These are phyloP conservation scores for Colletotrichum sp. DNA, from an alignment of 2,329 filamentous ascomycete genomes.

Conservation along the genomic window DNA sequence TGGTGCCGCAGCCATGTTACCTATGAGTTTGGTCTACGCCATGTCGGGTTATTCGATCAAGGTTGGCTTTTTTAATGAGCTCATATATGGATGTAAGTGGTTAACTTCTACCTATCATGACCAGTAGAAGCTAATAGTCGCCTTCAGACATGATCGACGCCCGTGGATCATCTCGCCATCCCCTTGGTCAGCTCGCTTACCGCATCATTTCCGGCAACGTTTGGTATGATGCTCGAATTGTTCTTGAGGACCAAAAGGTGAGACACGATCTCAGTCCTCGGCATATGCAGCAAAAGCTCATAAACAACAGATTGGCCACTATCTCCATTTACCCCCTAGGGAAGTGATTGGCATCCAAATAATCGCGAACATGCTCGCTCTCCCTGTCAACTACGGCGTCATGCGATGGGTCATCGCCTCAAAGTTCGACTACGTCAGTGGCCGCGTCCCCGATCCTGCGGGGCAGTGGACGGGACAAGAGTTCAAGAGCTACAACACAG, in stretches of 20 bases:
- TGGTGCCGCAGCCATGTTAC: constrained; percentile 60
- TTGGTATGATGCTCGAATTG: constrained; percentile 63
- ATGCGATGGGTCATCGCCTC: constrained; percentile 64
- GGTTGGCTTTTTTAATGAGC: constrained; percentile 64
- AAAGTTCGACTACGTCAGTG: constrained; percentile 60
- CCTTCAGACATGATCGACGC: constrained; percentile 12
- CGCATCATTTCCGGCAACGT: constrained; percentile 66
- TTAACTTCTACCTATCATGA: too few species aligned
- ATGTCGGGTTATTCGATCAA: constrained; percentile 59
- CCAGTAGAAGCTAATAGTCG: background rate
- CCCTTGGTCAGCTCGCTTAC: constrained; percentile 64
- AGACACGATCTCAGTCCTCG: background rate
- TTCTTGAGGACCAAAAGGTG: constrained; percentile 55
- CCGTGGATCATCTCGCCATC: constrained; percentile 11
- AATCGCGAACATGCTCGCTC: constrained; percentile 10
- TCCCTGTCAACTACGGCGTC: constrained; percentile 64
- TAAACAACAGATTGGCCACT: constrained; percentile 64
- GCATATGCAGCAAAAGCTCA: background rate
- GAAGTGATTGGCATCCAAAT: constrained; percentile 56
- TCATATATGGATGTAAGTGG: constrained; percentile 53
- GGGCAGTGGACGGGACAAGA: constrained; percentile 67
- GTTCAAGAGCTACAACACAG: constrained; percentile 56
- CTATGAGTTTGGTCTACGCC: constrained; percentile 65
- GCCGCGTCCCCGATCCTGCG: constrained; percentile 55
- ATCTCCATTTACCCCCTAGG: constrained; percentile 65